These are phyloP conservation scores for Aspergillus unguis DNA, from an alignment of 2,329 filamentous ascomycete species.

Conservation along the genomic window DNA sequence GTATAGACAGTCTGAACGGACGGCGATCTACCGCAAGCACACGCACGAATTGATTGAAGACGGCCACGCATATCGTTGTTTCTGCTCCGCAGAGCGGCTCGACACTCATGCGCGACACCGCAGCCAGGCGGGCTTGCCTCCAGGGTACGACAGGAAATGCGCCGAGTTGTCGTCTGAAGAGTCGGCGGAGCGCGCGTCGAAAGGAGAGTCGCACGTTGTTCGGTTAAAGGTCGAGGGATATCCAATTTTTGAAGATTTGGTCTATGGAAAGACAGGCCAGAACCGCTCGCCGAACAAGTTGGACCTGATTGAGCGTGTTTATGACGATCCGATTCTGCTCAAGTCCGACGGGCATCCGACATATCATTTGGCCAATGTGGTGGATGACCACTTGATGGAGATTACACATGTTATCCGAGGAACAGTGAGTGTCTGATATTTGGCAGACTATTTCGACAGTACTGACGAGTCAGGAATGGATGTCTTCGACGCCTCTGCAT, in stretches of 20 bases:
- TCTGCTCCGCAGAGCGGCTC: conserved; percentile 73
- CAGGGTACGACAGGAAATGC: conserved; percentile 71
- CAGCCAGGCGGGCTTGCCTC: conserved; percentile 56
- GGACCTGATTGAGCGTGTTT: conserved; percentile 48
- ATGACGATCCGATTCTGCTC: conserved; percentile 82
- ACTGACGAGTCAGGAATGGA: conserved; percentile 71
- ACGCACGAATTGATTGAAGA: conserved; percentile 65
- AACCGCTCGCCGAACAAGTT: conserved; percentile 51
- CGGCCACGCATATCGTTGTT: conserved; percentile 85
- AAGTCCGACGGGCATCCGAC: conserved; percentile 92
- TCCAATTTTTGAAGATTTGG: conserved; percentile 68
- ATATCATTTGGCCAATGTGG: conserved; percentile 95
- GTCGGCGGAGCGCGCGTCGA: conserved; percentile 65
- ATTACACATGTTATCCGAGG: conserved; percentile 95
- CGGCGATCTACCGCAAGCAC: conserved; percentile 68
- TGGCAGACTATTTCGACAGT: background rate
- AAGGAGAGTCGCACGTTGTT: conserved; percentile 71
- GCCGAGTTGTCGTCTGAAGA: conserved; percentile 63
- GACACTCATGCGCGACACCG: conserved; percentile 63
- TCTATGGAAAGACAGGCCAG: conserved; percentile 64
- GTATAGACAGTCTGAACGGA: conserved; percentile 84
- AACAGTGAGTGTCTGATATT: conserved; percentile 59
- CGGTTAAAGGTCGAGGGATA: conserved; percentile 68
- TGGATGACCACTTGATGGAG: conserved; percentile 92
- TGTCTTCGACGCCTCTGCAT: conserved; percentile 84